Evolutionary conservation across 2,329 filamentous ascomycete genomes (phyloP).

Genomic region (Diaporthe citriasiana): DNA sequence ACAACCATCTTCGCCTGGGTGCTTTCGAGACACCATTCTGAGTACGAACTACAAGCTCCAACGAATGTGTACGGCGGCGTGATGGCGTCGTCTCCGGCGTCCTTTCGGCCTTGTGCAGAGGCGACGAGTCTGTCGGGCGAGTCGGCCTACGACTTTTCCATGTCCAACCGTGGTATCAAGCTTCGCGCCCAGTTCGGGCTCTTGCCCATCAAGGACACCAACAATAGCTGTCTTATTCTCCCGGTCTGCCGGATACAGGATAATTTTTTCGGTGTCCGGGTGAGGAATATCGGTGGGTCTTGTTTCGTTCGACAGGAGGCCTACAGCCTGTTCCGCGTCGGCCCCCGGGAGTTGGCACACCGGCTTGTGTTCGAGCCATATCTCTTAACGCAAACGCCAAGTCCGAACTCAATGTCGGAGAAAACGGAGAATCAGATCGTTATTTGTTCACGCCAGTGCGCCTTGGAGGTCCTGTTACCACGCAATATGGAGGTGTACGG

Average conservation of each 20-base stretch:
- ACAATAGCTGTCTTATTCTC: constrained; percentile 6
- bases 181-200: constrained; percentile 31
- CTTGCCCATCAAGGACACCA: neutral
- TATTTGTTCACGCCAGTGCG: neutral
- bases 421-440: neutral
- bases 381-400: constrained; percentile 4
- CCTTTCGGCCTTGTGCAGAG: constrained; percentile 5
- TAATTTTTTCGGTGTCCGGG: neutral
- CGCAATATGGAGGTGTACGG: constrained; percentile 20
- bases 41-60: too few relatives aligned
- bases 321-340: neutral
- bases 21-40: neutral
- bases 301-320: constrained; percentile 35
- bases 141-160: constrained; percentile 30
- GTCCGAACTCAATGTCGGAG: too few relatives aligned
- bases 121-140: neutral
- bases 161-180: constrained; percentile 37
- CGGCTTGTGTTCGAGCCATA: constrained; percentile 29
- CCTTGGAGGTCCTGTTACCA: constrained; percentile 7
- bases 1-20: constrained; percentile 33
- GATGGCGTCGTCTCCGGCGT: constrained; percentile 23
- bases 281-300: constrained; percentile 12
- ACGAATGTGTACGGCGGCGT: constrained; percentile 11
- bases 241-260: constrained; percentile 18
- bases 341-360: neutral